A percentile compares a stretch with the other conserved stretches of the same genome.
Evolutionary conservation across 1,284 basidiomycete genomes (phyloP).

Genomic region (Cerioporus squamosus): DNA sequence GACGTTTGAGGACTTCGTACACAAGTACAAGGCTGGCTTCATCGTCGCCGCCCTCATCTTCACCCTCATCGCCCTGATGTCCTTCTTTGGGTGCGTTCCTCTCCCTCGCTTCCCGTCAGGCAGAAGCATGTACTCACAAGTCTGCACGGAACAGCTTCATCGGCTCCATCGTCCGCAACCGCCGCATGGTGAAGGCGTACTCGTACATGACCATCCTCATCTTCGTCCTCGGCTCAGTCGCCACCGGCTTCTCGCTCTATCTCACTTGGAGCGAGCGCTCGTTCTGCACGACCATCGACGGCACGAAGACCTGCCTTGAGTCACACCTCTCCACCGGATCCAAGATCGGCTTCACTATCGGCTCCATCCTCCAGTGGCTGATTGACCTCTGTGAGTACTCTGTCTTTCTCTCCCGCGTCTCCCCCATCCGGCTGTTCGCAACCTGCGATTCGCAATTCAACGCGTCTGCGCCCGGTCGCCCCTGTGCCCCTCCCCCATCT

Average conservation of each 20-base stretch:
- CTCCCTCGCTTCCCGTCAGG: neutral
- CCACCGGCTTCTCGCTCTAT: slow-evolving; percentile 47
- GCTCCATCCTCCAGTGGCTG: slow-evolving; percentile 45
- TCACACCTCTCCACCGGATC: slow-evolving; percentile 25
- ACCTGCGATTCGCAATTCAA: too few relatives aligned
- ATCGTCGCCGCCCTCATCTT: slow-evolving; percentile 52
- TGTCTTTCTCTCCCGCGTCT: neutral
- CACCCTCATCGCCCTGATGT: slow-evolving; percentile 50
- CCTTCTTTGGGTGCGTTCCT: slow-evolving; percentile 53
- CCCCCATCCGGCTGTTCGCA: too few relatives aligned
- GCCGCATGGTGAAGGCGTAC: slow-evolving; percentile 52
- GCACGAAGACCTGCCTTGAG: slow-evolving; percentile 18
- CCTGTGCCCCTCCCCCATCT: neutral
- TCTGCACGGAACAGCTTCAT: slow-evolving; percentile 42
- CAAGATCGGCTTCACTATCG: slow-evolving; percentile 33
- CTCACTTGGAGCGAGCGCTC: slow-evolving; percentile 29
- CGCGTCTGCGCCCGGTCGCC: too few relatives aligned
- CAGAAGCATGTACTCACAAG: neutral
- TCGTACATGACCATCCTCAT: slow-evolving; percentile 48
- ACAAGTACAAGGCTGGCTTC: slow-evolving; percentile 42
- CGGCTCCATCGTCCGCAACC: slow-evolving; percentile 50
- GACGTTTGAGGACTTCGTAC: slow-evolving; percentile 12
- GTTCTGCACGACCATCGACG: slow-evolving; percentile 25
- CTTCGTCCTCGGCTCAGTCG: slow-evolving; percentile 49
- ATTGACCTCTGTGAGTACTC: slow-evolving; percentile 52